A percentile compares a stretch with the other conserved stretches of the same genome.
phyloP scores from a whole-genome alignment of 2,329 filamentous ascomycete species.

The Aspergillus ochraceus region DNA sequence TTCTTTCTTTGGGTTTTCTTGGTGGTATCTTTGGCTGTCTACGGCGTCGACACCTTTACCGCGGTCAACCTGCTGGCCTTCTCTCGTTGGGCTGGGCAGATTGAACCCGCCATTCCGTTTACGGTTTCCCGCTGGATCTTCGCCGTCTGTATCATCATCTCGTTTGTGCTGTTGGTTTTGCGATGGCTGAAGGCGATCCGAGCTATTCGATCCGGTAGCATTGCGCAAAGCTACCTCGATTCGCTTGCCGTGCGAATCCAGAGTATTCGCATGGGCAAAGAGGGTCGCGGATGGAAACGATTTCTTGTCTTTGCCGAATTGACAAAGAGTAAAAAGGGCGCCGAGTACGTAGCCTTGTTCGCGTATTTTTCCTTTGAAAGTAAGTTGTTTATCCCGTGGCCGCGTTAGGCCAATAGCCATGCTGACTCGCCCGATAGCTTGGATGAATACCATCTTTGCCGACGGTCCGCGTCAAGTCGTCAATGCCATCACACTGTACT shows the following conservation, averaged over 20 bases:
- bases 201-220: constrained; percentile 79
- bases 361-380: constrained; percentile 79
- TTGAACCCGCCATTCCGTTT: constrained; percentile 75
- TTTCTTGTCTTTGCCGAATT: constrained; percentile 91
- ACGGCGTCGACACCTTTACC: constrained; percentile 88
- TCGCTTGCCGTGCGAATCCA: constrained; percentile 81
- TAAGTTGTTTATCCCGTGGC: constrained; percentile 24
- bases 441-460: constrained; percentile 84
- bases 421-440: constrained; percentile 56
- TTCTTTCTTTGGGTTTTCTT: constrained; percentile 80
- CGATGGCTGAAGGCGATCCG: constrained; percentile 77
- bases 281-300: constrained; percentile 77
- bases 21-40: constrained; percentile 77
- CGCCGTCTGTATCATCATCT: constrained; percentile 85
- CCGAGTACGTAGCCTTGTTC: constrained; percentile 86
- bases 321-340: constrained; percentile 87
- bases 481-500: constrained; percentile 85
- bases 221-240: constrained; percentile 90
- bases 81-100: constrained; percentile 81
- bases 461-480: constrained; percentile 89
- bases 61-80: constrained; percentile 88
- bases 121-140: constrained; percentile 92
- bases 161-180: constrained; percentile 76
- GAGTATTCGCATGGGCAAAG: constrained; percentile 69
- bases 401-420: not conserved